Evolutionary conservation across 2,329 filamentous ascomycete species (phyloP).

Genomic region (Pseudonectria buxi): DNA sequence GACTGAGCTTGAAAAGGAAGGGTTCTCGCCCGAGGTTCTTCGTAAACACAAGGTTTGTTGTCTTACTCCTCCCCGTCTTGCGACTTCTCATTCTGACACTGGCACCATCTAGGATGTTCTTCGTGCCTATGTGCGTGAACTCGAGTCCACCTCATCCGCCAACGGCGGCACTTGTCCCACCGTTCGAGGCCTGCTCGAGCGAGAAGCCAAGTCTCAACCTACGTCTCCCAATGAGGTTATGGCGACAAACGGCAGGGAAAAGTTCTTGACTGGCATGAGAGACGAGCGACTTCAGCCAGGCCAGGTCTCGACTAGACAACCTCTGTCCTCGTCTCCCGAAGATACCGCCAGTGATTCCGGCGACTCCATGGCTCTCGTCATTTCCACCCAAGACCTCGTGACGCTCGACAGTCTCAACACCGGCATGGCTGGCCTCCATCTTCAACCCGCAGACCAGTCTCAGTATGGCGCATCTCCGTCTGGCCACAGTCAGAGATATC

Average conservation of each 20-base stretch:
- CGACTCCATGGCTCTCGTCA: constrained; percentile 36
- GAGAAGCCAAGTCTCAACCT: constrained; percentile 26
- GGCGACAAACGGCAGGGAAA: constrained; percentile 32
- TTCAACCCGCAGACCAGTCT: constrained; percentile 25
- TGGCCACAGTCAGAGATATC: constrained; percentile 26
- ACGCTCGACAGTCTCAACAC: constrained; percentile 37
- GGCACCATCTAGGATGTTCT: constrained; percentile 43
- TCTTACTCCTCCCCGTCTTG: background rate
- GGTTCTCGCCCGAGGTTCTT: constrained; percentile 49
- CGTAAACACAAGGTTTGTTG: constrained; percentile 49
- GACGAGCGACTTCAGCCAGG: constrained; percentile 31
- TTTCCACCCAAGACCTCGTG: constrained; percentile 50
- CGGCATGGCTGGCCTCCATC: constrained; percentile 35
- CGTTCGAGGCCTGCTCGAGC: constrained; percentile 47
- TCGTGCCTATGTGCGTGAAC: constrained; percentile 53
- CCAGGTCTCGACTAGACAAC: constrained; percentile 17
- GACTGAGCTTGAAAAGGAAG: constrained; percentile 50
- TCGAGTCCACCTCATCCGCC: constrained; percentile 43
- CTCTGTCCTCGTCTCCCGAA: constrained; percentile 34
- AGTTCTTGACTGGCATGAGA: constrained; percentile 34
- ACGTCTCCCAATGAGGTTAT: constrained; percentile 31
- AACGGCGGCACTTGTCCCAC: constrained; percentile 41
- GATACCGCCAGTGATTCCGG: constrained; percentile 25
- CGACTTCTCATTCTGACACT: constrained; percentile 10
- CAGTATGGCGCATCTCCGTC: constrained; percentile 33